These are phyloP conservation scores for Auriscalpium vulgare DNA, from an alignment of 768 basidiomycete species.

Conservation along the genomic window DNA sequence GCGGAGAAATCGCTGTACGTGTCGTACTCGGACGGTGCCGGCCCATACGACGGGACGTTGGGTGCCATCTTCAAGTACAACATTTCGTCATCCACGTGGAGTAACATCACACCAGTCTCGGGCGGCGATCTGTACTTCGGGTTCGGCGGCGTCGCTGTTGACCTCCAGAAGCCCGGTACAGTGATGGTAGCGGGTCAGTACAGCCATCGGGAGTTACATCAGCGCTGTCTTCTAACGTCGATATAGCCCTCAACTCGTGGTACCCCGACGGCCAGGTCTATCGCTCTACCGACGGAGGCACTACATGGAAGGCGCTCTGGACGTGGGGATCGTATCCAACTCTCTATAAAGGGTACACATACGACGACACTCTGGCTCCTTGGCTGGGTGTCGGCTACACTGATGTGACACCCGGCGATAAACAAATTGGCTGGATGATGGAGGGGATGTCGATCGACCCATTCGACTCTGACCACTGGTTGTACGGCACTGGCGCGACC, in stretches of 20 bases:
- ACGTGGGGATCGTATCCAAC: constrained; percentile 40
- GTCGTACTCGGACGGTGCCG: constrained; percentile 54
- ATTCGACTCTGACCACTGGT: constrained; percentile 61
- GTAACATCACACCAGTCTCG: constrained; percentile 53
- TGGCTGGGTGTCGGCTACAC: constrained; percentile 49
- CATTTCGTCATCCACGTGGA: constrained; percentile 47
- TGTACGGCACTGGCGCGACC: constrained; percentile 64
- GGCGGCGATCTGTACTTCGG: constrained; percentile 51
- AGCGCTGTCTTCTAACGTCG: background rate
- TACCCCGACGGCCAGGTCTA: constrained; percentile 62
- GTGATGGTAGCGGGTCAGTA: constrained; percentile 64
- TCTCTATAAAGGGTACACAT: constrained; percentile 41
- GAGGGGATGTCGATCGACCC: constrained; percentile 58
- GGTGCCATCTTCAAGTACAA: constrained; percentile 43
- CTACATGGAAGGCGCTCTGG: constrained; percentile 55
- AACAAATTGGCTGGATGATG: constrained; percentile 69
- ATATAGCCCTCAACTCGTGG: constrained; percentile 15
- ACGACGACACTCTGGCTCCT: constrained; percentile 47
- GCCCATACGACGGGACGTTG: constrained; percentile 52
- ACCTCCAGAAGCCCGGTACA: constrained; percentile 51
- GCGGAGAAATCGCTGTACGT: constrained; percentile 50
- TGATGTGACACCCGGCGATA: constrained; percentile 33
- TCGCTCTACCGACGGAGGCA: constrained; percentile 49
- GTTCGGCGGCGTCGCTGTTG: constrained; percentile 55
- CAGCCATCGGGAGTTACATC: constrained; percentile 22